Conservation (phyloP, 768 basidiomycete genomes). For the Rhizopogon sp. region DNA sequence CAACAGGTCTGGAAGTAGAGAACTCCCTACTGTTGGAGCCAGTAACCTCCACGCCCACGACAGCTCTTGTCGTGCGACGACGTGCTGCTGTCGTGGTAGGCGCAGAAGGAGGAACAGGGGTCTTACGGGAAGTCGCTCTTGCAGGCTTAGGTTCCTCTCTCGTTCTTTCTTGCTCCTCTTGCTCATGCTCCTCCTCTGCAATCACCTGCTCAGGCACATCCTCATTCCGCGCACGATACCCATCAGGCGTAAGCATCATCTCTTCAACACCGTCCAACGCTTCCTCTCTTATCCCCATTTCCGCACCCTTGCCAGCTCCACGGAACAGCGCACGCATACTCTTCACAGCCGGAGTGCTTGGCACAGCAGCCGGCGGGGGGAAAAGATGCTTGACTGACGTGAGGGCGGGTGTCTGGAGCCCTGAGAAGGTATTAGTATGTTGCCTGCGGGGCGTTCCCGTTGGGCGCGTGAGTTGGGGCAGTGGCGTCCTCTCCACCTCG, state of each 20-base stretch:
- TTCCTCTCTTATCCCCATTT: slow-evolving; percentile 22
- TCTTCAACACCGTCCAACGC: slow-evolving; percentile 23
- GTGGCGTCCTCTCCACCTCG: slow-evolving; percentile 2
- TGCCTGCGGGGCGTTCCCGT: background rate
- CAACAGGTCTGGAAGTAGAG: background rate
- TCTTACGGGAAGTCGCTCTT: background rate
- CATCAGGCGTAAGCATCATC: slow-evolving; percentile 26
- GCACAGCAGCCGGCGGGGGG: slow-evolving; percentile 8
- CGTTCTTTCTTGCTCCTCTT: slow-evolving; percentile 3
- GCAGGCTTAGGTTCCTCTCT: slow-evolving; percentile 4
- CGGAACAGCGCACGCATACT: slow-evolving; percentile 31
- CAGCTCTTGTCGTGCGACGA: slow-evolving; percentile 21
- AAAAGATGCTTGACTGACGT: slow-evolving; percentile 28
- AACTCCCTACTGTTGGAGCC: background rate
- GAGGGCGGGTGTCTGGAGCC: slow-evolving; percentile 24
- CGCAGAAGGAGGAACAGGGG: background rate
- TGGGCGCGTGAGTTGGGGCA: background rate
- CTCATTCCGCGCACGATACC: slow-evolving; percentile 11
- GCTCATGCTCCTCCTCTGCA: slow-evolving; percentile 2
- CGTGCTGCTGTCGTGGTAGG: slow-evolving; percentile 8
- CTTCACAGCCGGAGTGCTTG: slow-evolving; percentile 19
- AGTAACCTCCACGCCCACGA: background rate
- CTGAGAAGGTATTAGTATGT: background rate
- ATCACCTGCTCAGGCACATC: slow-evolving; percentile 5
- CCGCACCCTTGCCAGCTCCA: slow-evolving; percentile 5